phyloP scores from a whole-genome alignment of 495 filamentous ascomycete species.

The Aspergillus asperescens region DNA sequence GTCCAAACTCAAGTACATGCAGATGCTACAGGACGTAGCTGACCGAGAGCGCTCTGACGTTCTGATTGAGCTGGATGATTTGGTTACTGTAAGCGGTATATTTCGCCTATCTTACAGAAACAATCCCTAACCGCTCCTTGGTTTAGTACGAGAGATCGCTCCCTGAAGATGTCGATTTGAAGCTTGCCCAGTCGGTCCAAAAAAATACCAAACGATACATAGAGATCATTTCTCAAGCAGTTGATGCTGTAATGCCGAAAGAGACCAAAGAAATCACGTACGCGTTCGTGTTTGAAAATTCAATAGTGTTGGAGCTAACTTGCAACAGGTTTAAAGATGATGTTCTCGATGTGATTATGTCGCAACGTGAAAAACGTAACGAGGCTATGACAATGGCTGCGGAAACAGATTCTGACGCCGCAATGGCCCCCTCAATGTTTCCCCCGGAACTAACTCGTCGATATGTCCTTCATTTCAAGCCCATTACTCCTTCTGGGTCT shows the following conservation, averaged over 20 bases:
- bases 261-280: slow-evolving; percentile 75
- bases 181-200: slow-evolving; percentile 79
- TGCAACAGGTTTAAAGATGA: slow-evolving; percentile 84
- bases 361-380: slow-evolving; percentile 82
- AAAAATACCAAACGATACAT: slow-evolving; percentile 92
- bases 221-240: slow-evolving; percentile 81
- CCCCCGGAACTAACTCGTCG: slow-evolving; percentile 87
- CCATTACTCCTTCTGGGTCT: slow-evolving; percentile 64
- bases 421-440: slow-evolving; percentile 56
- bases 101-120: not conserved
- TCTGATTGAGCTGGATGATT: slow-evolving; percentile 83
- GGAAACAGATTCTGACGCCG: slow-evolving; percentile 61
- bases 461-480: slow-evolving; percentile 95
- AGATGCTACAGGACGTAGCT: slow-evolving; percentile 80
- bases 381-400: slow-evolving; percentile 61
- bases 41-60: slow-evolving; percentile 70
- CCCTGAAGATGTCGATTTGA: slow-evolving; percentile 56
- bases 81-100: slow-evolving; percentile 55
- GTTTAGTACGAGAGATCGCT: slow-evolving; percentile 66
- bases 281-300: slow-evolving; percentile 16
- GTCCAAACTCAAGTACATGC: slow-evolving; percentile 82
- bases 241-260: slow-evolving; percentile 79
- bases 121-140: not conserved
- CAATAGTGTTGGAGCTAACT: not conserved
- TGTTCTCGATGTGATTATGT: slow-evolving; percentile 93